Percentiles rank a stretch among this genome's conserved stretches.
These are phyloP conservation scores for Mycena chlorophos DNA, from an alignment of 768 basidiomycete species.

Conservation along the genomic window DNA sequence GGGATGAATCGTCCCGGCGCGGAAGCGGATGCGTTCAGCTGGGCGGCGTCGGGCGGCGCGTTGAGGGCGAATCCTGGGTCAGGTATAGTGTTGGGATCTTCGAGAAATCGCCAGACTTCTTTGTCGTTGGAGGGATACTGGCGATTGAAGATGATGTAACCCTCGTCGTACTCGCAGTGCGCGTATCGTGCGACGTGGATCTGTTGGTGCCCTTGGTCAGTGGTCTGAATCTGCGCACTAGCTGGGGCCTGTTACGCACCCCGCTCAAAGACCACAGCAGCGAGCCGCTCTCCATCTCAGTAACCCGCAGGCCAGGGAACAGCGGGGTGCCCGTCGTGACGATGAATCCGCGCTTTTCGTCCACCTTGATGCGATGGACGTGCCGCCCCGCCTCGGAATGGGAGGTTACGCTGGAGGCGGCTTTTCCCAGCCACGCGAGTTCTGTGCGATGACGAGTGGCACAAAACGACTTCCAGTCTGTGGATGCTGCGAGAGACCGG, in stretches of 20 bases:
- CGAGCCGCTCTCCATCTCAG: conserved; percentile 48
- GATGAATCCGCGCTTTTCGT: conserved; percentile 58
- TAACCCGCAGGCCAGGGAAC: conserved; percentile 58
- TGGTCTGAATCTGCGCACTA: background rate
- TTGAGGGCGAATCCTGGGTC: conserved; percentile 15
- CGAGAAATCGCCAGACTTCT: conserved; percentile 68
- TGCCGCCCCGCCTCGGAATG: conserved; percentile 33
- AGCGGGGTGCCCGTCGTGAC: conserved; percentile 50
- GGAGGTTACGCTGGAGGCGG: conserved; percentile 39
- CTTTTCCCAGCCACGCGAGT: conserved; percentile 57
- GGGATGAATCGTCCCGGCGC: conserved; percentile 58
- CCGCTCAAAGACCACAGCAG: conserved; percentile 63
- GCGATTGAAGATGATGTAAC: conserved; percentile 73
- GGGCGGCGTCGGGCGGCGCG: conserved; percentile 37
- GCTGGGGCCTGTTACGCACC: conserved; percentile 39
- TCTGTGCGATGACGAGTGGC: conserved; percentile 44
- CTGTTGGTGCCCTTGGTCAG: conserved; percentile 31
- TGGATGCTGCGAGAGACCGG: background rate
- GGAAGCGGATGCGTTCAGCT: conserved; percentile 19
- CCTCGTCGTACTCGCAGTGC: conserved; percentile 72
- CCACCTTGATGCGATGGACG: conserved; percentile 78
- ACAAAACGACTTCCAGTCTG: conserved; percentile 28
- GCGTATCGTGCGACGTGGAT: conserved; percentile 55
- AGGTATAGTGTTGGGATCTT: conserved; percentile 29
- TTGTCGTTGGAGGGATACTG: conserved; percentile 41